phyloP scores from a whole-genome alignment of 345 rosid genomes.

The Sisymbrium irio region DNA sequence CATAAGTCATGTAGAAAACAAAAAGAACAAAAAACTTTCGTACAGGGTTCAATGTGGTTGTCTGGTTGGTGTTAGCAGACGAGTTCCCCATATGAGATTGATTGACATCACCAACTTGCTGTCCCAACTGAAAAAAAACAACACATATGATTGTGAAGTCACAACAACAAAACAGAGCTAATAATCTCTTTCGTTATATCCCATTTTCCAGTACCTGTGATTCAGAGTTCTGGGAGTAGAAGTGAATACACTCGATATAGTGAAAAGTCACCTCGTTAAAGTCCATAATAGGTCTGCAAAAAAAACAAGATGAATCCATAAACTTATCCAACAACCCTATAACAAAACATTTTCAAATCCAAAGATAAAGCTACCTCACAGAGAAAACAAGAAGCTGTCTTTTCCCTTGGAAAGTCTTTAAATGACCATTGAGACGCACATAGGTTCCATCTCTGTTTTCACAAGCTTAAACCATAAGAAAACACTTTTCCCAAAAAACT shows the following conservation, averaged over 20 bases:
- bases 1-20: constrained; percentile 15
- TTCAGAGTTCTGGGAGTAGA: constrained; percentile 55
- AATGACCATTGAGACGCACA: constrained; percentile 75
- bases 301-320: background rate
- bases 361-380: constrained; percentile 27
- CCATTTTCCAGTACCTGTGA: constrained; percentile 44
- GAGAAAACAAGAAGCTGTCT: constrained; percentile 72
- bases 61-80: constrained; percentile 37
- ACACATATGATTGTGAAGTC: background rate
- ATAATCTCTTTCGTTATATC: background rate
- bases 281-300: constrained; percentile 66
- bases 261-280: constrained; percentile 88
- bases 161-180: background rate
- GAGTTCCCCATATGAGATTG: constrained; percentile 44
- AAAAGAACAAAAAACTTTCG: background rate
- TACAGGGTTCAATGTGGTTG: constrained; percentile 53
- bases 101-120: constrained; percentile 37
- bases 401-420: constrained; percentile 67
- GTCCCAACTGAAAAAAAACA: constrained; percentile 18
- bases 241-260: constrained; percentile 79
- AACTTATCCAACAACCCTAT: background rate
- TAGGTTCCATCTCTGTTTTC: constrained; percentile 63
- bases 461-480: constrained; percentile 3
- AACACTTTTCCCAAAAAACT: background rate
- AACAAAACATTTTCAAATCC: background rate